Evolutionary conservation across 768 basidiomycete genomes (phyloP).

Genomic region (Crassisporium funariophilum): DNA sequence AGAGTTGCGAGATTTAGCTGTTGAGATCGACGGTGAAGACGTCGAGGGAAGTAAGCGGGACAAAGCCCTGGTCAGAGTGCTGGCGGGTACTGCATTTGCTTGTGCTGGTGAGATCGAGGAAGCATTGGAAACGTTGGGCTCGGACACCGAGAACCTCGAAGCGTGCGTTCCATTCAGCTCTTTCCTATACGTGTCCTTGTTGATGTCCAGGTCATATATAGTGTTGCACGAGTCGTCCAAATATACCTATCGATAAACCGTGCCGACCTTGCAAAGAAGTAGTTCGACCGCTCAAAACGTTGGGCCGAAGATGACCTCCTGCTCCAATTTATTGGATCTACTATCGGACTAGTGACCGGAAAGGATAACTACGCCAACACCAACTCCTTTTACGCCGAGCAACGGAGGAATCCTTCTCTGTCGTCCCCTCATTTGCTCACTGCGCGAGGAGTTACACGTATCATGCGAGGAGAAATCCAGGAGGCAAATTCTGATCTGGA

Average conservation of each 20-base stretch:
- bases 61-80: slow-evolving; percentile 73
- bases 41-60: slow-evolving; percentile 66
- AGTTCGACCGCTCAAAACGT: slow-evolving; percentile 79
- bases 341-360: slow-evolving; percentile 73
- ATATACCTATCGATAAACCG: slow-evolving; percentile 91
- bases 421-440: slow-evolving; percentile 75
- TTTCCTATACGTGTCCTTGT: neutral
- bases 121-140: slow-evolving; percentile 84
- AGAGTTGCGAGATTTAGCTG: slow-evolving; percentile 81
- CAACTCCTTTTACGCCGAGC: slow-evolving; percentile 77
- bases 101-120: slow-evolving; percentile 87
- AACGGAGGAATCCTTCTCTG: slow-evolving; percentile 77
- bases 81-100: slow-evolving; percentile 87
- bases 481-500: slow-evolving; percentile 83
- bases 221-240: slow-evolving; percentile 81
- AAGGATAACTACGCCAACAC: slow-evolving; percentile 64
- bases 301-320: slow-evolving; percentile 91
- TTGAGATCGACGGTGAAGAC: slow-evolving; percentile 86
- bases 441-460: slow-evolving; percentile 76
- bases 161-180: slow-evolving; percentile 80
- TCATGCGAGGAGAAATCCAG: slow-evolving; percentile 72
- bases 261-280: slow-evolving; percentile 82
- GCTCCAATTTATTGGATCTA: slow-evolving; percentile 87
- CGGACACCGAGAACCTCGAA: slow-evolving; percentile 79
- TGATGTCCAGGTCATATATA: slow-evolving; percentile 33